phyloP scores from a whole-genome alignment of 1,139 yeast genomes.

The Saccharomyces hybrid region DNA sequence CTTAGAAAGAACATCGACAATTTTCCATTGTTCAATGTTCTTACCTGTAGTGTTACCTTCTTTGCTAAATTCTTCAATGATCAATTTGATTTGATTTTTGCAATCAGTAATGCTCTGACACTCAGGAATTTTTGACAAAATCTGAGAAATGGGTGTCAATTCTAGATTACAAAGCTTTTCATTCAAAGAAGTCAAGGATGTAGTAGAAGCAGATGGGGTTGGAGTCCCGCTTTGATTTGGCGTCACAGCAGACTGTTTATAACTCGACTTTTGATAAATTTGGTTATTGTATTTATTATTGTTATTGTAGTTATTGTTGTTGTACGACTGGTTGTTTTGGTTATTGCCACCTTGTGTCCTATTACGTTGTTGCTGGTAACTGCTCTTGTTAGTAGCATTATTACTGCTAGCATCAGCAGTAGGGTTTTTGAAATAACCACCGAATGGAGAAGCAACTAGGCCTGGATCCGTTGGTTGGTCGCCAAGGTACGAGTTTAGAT shows the following conservation, averaged over 20 bases:
- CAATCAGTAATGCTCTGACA: constrained; percentile 59
- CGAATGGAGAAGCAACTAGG: constrained; percentile 29
- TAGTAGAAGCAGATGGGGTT: constrained; percentile 37
- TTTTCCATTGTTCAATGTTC: constrained; percentile 53
- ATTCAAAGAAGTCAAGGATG: constrained; percentile 65
- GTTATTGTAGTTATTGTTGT: constrained; percentile 6
- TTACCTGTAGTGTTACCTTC: constrained; percentile 39
- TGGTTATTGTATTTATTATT: constrained; percentile 6
- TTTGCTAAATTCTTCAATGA: constrained; percentile 43
- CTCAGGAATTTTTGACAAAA: constrained; percentile 48
- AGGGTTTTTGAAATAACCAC: constrained; percentile 28
- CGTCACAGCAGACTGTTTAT: constrained; percentile 24
- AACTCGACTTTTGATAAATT: constrained; percentile 7
- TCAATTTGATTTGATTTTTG: constrained; percentile 51
- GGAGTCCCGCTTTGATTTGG: constrained; percentile 28
- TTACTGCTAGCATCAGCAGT: background rate
- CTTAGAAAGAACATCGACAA: constrained; percentile 55
- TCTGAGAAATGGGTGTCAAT: constrained; percentile 60
- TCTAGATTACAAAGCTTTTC: constrained; percentile 62
- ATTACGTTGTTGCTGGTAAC: constrained; percentile 20
- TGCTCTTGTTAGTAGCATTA: constrained; percentile 10
- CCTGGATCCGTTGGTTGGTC: constrained; percentile 28
- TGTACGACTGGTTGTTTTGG: constrained; percentile 5
- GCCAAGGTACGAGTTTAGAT: constrained; percentile 26
- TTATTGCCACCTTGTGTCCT: constrained; percentile 13